Percentiles rank a stretch among this genome's conserved stretches.
Conservation (phyloP, 2,329 filamentous ascomycete species). For the Rosellinia necatrix region DNA sequence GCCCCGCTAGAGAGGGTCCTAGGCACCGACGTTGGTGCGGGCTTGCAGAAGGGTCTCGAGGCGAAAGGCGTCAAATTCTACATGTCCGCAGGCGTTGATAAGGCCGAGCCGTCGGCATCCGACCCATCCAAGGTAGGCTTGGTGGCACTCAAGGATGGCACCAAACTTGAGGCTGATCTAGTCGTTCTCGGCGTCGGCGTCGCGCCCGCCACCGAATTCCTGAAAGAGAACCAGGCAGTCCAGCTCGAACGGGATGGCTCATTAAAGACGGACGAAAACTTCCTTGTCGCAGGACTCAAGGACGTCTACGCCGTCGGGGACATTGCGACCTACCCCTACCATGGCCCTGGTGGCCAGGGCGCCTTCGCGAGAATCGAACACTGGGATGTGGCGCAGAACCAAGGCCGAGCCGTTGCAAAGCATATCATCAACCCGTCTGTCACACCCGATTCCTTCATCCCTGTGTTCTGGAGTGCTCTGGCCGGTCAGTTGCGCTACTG, state of each 20-base stretch:
- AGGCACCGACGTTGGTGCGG: constrained; percentile 77
- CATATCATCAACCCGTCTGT: constrained; percentile 72
- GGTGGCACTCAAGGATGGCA: constrained; percentile 84
- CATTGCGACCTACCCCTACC: constrained; percentile 93
- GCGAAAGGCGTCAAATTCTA: constrained; percentile 88
- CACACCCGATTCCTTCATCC: constrained; percentile 76
- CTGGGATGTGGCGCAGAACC: constrained; percentile 97
- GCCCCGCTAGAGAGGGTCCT: constrained; percentile 85
- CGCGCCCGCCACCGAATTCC: constrained; percentile 79
- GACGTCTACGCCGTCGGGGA: constrained; percentile 94
- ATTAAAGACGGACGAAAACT: constrained; percentile 77
- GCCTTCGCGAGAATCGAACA: constrained; percentile 85
- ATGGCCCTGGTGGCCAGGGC: constrained; percentile 82
- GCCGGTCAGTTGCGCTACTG: constrained; percentile 91
- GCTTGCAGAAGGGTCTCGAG: constrained; percentile 80
- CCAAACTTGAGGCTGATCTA: constrained; percentile 80
- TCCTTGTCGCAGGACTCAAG: constrained; percentile 73
- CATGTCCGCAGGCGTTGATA: constrained; percentile 79
- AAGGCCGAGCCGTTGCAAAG: constrained; percentile 77
- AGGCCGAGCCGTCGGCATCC: constrained; percentile 72
- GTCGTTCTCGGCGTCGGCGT: constrained; percentile 94
- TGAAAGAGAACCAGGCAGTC: constrained; percentile 72
- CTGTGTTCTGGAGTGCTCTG: constrained; percentile 95
- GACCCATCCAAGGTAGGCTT: constrained; percentile 76
- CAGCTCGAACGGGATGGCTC: constrained; percentile 84